A percentile compares a stretch with the other conserved stretches of the same genome.
Conservation (phyloP, 2,329 filamentous ascomycete genomes). For the Fusarium proliferatum region DNA sequence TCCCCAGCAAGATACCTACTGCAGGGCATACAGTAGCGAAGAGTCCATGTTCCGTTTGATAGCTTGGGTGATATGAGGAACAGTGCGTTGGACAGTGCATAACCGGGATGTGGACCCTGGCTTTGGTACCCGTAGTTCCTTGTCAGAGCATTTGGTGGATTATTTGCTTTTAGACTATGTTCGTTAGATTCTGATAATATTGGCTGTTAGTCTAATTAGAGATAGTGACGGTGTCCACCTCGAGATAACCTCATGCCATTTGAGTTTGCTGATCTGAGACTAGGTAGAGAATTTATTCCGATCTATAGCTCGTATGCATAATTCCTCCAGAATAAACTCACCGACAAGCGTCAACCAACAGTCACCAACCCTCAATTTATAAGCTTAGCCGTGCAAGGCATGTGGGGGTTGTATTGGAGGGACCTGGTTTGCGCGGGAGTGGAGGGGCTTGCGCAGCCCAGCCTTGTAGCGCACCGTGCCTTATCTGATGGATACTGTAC, state of each 20-base stretch:
- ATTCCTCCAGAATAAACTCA: slow-evolving; percentile 2
- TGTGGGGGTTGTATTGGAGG: slow-evolving; percentile 32
- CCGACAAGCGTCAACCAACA: not conserved
- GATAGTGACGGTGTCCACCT: slow-evolving; percentile 1
- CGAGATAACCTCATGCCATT: not conserved
- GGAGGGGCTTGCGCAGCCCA: slow-evolving; percentile 36
- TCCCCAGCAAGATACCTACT: slow-evolving; percentile 20
- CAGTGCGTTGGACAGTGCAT: slow-evolving; percentile 30
- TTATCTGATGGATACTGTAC: slow-evolving; percentile 18
- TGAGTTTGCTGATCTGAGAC: not conserved
- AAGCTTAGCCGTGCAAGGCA: slow-evolving; percentile 26
- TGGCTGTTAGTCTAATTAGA: slow-evolving; percentile 16
- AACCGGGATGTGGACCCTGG: slow-evolving; percentile 28
- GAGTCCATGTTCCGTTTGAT: slow-evolving; percentile 8
- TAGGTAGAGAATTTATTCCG: not conserved
- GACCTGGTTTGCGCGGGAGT: slow-evolving; percentile 35
- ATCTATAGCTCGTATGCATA: not conserved
- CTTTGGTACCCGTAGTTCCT: slow-evolving; percentile 18
- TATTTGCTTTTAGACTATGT: slow-evolving; percentile 9
- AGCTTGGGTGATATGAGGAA: slow-evolving; percentile 12
- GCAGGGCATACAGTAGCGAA: slow-evolving; percentile 14
- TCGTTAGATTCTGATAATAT: slow-evolving; percentile 17
- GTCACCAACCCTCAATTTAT: slow-evolving; percentile 11
- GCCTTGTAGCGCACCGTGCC: slow-evolving; percentile 33
- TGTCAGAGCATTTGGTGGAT: slow-evolving; percentile 8